Percentiles rank a stretch among this genome's conserved stretches.
phyloP scores from a whole-genome alignment of 75 land plant genomes.

The Pinus albicaulis region DNA sequence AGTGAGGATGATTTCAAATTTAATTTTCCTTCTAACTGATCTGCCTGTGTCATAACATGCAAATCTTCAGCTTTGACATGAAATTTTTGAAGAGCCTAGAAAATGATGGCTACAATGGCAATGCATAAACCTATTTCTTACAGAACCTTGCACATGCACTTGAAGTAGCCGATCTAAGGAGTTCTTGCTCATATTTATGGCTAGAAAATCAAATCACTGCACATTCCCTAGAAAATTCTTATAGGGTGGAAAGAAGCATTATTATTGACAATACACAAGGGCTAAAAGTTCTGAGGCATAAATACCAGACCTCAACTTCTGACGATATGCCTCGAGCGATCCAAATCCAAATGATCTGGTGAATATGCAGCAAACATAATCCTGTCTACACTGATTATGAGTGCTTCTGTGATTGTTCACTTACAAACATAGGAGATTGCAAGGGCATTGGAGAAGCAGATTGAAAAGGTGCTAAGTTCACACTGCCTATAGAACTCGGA shows the following conservation, averaged over 20 bases:
- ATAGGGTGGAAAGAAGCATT: background rate
- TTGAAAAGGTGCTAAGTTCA: slow-evolving; percentile 5
- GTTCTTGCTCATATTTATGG: too few relatives aligned
- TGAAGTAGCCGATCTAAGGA: too few relatives aligned
- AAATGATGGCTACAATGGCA: too few relatives aligned
- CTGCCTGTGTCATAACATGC: too few relatives aligned
- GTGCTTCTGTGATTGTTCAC: slow-evolving; percentile 1
- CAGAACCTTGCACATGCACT: too few relatives aligned
- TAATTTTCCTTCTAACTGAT: too few relatives aligned
- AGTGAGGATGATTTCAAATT: too few relatives aligned
- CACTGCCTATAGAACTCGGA: background rate
- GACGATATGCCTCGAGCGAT: background rate
- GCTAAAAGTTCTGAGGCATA: slow-evolving; percentile 5
- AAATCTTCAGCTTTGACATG: too few relatives aligned
- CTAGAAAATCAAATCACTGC: background rate
- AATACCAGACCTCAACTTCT: background rate
- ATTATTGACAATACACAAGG: background rate
- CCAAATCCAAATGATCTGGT: background rate
- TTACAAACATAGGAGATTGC: slow-evolving; percentile 6
- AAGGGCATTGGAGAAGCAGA: background rate
- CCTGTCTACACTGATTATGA: background rate
- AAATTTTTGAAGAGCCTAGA: too few relatives aligned
- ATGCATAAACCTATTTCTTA: too few relatives aligned
- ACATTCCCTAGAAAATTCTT: background rate
- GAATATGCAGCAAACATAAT: slow-evolving; percentile 1